A percentile compares a stretch with the other conserved stretches of the same genome.
Conservation (phyloP, 371 early-diverging fungal species). For the Massospora cicadina region DNA sequence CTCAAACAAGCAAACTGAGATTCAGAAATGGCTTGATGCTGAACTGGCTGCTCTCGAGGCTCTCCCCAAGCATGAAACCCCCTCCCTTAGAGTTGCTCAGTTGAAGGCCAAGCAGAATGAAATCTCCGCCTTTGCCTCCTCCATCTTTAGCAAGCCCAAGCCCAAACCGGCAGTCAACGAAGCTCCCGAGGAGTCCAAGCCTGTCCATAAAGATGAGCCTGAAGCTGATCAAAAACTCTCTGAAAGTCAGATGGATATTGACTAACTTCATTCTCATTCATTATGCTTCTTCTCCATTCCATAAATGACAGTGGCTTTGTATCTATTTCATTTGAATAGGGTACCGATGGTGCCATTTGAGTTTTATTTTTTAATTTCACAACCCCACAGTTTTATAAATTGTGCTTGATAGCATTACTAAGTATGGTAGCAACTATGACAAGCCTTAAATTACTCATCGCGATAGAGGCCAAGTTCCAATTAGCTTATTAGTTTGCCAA, state of each 20-base stretch:
- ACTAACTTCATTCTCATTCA: not conserved
- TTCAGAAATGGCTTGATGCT: slow-evolving; percentile 77
- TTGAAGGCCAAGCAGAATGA: slow-evolving; percentile 56
- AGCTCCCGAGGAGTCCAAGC: slow-evolving; percentile 22
- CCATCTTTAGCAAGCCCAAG: slow-evolving; percentile 82
- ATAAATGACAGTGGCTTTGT: too few species aligned
- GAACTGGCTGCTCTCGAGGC: slow-evolving; percentile 52
- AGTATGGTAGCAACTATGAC: too few species aligned
- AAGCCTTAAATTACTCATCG: too few species aligned
- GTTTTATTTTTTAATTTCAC: too few species aligned
- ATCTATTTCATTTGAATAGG: too few species aligned
- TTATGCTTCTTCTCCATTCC: too few species aligned
- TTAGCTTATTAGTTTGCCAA: too few species aligned
- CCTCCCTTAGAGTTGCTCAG: slow-evolving; percentile 44
- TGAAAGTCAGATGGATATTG: slow-evolving; percentile 16
- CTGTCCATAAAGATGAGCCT: slow-evolving; percentile 17
- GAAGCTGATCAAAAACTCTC: slow-evolving; percentile 25
- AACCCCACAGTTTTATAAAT: too few species aligned
- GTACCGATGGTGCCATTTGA: too few species aligned
- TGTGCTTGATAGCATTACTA: too few species aligned
- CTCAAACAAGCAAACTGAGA: slow-evolving; percentile 48
- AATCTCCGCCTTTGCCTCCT: slow-evolving; percentile 19
- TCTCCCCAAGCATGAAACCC: slow-evolving; percentile 52
- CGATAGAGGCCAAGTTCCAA: too few species aligned
- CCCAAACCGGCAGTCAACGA: slow-evolving; percentile 37